Conservation (phyloP, 179 eudicot species). For the Pouteria campechiana region DNA sequence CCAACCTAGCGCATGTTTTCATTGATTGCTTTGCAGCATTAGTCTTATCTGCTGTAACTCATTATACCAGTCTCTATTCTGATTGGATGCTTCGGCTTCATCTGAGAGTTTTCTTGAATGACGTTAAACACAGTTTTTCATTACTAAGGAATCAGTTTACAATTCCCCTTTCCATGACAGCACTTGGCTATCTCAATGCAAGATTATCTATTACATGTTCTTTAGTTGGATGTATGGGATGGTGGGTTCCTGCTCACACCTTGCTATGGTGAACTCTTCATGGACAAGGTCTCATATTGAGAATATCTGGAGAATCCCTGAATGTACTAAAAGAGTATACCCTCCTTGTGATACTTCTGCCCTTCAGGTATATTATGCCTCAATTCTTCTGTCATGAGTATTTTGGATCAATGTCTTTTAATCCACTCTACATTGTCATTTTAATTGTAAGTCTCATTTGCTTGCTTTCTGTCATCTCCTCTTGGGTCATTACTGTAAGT, state of each 20-base stretch:
- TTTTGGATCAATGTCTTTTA: too few species aligned
- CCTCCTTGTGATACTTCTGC: conserved; percentile 97
- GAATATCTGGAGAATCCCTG: conserved; percentile 76
- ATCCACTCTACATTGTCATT: too few species aligned
- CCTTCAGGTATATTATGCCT: conserved; percentile 52
- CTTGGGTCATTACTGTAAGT: too few species aligned
- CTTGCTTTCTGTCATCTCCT: background rate
- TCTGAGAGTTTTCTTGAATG: too few species aligned
- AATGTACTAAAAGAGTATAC: conserved; percentile 61
- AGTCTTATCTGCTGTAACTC: too few species aligned
- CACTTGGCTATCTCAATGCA: conserved; percentile 61
- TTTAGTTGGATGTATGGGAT: conserved; percentile 89
- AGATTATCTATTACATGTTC: conserved; percentile 60
- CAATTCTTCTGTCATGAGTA: background rate
- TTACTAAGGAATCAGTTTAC: too few species aligned
- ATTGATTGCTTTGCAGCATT: too few species aligned
- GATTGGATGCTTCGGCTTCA: too few species aligned
- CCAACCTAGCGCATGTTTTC: too few species aligned
- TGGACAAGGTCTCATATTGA: conserved; percentile 87
- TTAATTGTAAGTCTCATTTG: background rate
- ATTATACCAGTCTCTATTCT: too few species aligned
- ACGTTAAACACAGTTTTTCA: too few species aligned
- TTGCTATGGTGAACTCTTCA: conserved; percentile 93
- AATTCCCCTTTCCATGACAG: conserved; percentile 56
- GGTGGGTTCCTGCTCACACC: conserved; percentile 80